A percentile compares a stretch with the other conserved stretches of the same genome.
Evolutionary conservation across 1,139 yeast genomes (phyloP).

Genomic region (Candida sanyaensis): DNA sequence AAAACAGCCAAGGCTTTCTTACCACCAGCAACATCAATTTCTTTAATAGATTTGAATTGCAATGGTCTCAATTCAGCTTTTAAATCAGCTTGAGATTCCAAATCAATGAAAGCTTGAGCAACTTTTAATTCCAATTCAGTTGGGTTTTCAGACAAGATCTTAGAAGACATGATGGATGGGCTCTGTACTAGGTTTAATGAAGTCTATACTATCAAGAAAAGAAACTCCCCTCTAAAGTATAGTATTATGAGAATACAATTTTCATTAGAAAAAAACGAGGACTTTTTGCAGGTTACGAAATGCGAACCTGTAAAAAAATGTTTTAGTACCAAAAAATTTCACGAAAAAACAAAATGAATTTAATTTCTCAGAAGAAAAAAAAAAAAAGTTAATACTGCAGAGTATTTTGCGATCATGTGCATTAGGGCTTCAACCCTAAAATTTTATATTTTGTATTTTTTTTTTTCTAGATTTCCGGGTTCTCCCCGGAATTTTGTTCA

Average conservation of each 20-base stretch:
- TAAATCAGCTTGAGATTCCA: conserved; percentile 93
- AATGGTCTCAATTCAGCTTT: conserved; percentile 98
- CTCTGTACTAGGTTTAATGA: neutral
- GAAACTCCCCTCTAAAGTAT: conserved; percentile 6
- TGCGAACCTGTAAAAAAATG: conserved; percentile 9
- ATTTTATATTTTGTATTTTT: neutral
- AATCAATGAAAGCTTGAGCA: conserved; percentile 98
- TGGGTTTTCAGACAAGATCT: conserved; percentile 91
- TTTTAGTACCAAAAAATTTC: neutral
- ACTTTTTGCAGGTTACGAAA: conserved; percentile 11
- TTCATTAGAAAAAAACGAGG: conserved; percentile 5
- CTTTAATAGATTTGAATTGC: conserved; percentile 98
- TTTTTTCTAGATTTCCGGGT: neutral
- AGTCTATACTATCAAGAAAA: conserved; percentile 1
- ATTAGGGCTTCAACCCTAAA: neutral
- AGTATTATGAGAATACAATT: neutral
- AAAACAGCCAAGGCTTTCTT: conserved; percentile 98
- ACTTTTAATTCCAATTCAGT: conserved; percentile 99
- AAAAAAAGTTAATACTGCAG: neutral
- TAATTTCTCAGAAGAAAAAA: too few species aligned
- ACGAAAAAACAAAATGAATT: too few species aligned
- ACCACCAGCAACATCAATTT: conserved; percentile 97
- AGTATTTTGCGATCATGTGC: neutral
- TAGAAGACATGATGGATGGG: conserved; percentile 75
- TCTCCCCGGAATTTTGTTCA: too few species aligned